Evolutionary conservation across 805 yeast species (phyloP), one percentile per base, ranked within the genome.

Genomic region (Pichia phayaonensis): DNA sequence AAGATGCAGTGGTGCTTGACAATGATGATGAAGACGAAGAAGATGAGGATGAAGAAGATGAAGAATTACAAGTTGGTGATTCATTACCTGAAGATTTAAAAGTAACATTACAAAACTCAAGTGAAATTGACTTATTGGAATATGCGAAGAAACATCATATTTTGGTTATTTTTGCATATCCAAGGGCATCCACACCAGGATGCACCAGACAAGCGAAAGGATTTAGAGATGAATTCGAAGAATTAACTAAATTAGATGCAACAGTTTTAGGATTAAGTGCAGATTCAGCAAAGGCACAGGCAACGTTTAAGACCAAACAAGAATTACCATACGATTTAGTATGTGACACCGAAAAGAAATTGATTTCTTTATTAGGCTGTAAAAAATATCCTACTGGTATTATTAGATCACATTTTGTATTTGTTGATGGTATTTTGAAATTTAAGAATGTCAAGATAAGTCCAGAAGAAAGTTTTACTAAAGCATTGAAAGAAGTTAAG

Each of bases 141-240:
- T 49, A 62, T 20, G 65, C 69, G 0, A 57, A 58, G 12, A 46
- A 57, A 8, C 52, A 77, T 38, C 66, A 71, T 20, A 67, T 80
- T 15, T 73, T 82, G 27, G 71, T 82, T 21, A 70, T 80, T 24
- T 80, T 83, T 67, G 86, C 96, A 20, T 92, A 90, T 63, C 98
- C 98, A 48, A 84, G 77, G 62, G 98, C 98, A 0, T 81, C 85
- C 24, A 92, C 98, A 0, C 96, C 97, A 1, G 99, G 99, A 3
- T 94, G 99, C 68, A 92, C 99, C 1, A 79, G 89, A 59, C 99
- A 92, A 69, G 97, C 90, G 2, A 78, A 86, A 64, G 97, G 97
- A 0, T 94, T 85, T 65, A 81, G 94, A 59, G 83, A 79, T 56
- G 79, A 79, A 58, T 83, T 70, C 64, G 72, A 74, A 2, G 71